phyloP scores from a whole-genome alignment of 768 basidiomycete genomes.

The Leucocoprinus birnbaumii region DNA sequence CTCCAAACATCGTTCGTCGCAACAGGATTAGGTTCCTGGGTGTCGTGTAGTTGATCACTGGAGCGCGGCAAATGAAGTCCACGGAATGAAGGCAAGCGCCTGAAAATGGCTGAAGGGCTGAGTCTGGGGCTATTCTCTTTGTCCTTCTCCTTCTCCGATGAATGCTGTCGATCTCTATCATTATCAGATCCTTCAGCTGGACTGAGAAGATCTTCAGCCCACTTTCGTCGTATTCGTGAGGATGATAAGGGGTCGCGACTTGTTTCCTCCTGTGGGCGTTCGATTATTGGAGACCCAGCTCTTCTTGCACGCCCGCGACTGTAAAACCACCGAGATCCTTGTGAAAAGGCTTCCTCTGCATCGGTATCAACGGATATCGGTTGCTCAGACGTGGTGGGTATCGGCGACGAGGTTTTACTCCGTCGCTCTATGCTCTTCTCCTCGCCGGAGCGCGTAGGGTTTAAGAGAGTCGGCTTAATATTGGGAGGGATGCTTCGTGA shows the following conservation, averaged over 20 bases:
- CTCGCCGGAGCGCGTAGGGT: conserved; percentile 10
- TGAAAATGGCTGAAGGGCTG: background rate
- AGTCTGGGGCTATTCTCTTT: background rate
- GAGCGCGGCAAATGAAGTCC: background rate
- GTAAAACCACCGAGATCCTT: conserved; percentile 53
- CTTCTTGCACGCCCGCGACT: conserved; percentile 41
- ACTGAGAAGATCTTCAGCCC: conserved; percentile 42
- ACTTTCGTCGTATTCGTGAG: conserved; percentile 42
- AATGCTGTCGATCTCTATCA: background rate
- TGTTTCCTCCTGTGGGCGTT: conserved; percentile 10
- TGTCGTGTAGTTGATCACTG: conserved; percentile 2
- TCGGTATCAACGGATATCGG: conserved; percentile 80
- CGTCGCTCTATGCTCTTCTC: conserved; percentile 8
- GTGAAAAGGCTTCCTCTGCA: conserved; percentile 66
- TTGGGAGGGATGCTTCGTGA: conserved; percentile 22
- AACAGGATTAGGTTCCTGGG: background rate
- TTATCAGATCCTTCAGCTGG: background rate
- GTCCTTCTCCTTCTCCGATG: background rate
- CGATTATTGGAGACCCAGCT: conserved; percentile 25
- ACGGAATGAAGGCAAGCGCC: background rate
- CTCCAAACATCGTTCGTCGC: conserved; percentile 5
- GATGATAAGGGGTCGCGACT: conserved; percentile 36
- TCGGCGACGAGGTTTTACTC: conserved; percentile 23
- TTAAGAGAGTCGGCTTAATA: conserved; percentile 20
- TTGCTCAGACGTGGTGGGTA: conserved; percentile 40